Base-by-base conservation (phyloP, 441 rosid genomes). In the Pelargonium fulgidum region DNA sequence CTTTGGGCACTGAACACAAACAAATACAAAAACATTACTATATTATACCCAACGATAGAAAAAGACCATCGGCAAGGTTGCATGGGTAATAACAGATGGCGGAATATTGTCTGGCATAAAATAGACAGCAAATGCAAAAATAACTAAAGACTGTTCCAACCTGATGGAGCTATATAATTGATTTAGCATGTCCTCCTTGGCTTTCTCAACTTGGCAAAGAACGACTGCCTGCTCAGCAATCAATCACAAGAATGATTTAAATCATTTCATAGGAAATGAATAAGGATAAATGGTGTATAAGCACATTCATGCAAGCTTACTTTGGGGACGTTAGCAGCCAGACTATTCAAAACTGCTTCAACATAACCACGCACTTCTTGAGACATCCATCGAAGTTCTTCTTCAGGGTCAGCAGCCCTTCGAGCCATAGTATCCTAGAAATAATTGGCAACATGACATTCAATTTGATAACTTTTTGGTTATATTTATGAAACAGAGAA, bases 361-460 rank as follows among this genome's bases (percentile, higher is more conserved):
- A 93, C 97, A 59, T 96, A 96, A 76, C 99, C 98, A 4, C 98
- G 98, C 12, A 96, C 97, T 89, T 96, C 99, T 79, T 96, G 99
- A 47, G 99, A 88, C 98, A 96, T 96, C 99, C 99, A 96, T 59
- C 97, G 85, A 39, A 96, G 94, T 81, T 96, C 99, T 80, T 96
- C 98, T 84, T 96, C 98, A 16, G 99, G 99, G 75, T 93, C 98
- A 50, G 87, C 87, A 6, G 99, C 97, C 75, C 85, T 87, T 81
- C 96, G 85, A 70, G 83, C 85, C 96, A 93, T 91, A 72, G 91
- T 89, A 81, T 93, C 97, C 99, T 96, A 75, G 29, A 74, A 70
- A 67, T 20, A 4, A 6, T 41, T 41, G 45, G 45, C 45, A 41
- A 41, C 45, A 41, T 41, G 45, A 41, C 45, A 41, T 41, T 41